Evolutionary conservation across 78 protist species (phyloP).

Genomic region (Dictyostelium purpureum): DNA sequence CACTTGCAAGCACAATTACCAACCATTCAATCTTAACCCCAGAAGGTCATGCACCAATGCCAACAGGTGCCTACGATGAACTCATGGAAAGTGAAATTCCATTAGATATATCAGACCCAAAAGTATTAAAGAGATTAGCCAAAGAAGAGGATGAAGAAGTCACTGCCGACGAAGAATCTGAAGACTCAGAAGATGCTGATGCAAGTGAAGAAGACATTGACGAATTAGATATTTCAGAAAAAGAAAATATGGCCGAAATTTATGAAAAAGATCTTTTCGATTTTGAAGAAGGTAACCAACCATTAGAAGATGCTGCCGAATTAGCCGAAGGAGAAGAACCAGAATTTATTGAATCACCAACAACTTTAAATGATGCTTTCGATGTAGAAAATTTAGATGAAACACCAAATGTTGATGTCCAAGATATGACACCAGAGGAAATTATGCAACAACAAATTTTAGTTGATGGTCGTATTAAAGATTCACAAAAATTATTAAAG

Average conservation of each 20-base stretch:
- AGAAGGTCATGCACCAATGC: no score
- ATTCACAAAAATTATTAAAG: neutral
- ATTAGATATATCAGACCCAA: no score
- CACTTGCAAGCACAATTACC: no score
- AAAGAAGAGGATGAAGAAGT: neutral
- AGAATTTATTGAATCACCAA: neutral
- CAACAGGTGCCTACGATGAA: no score
- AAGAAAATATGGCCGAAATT: no score
- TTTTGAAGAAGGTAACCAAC: neutral
- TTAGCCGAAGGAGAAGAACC: neutral
- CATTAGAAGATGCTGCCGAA: neutral
- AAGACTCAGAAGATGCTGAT: neutral
- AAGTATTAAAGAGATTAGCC: no score
- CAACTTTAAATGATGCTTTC: neutral
- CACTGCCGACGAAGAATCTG: neutral
- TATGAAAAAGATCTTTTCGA: neutral
- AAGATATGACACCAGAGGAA: neutral
- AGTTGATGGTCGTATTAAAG: neutral
- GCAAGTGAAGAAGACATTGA: neutral
- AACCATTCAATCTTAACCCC: no score
- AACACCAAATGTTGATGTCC: neutral
- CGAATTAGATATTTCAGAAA: neutral
- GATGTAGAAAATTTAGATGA: neutral
- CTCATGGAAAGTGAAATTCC: no score
- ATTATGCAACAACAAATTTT: neutral